Conservation (phyloP, 805 yeast species). For the Candida glaebosa region DNA sequence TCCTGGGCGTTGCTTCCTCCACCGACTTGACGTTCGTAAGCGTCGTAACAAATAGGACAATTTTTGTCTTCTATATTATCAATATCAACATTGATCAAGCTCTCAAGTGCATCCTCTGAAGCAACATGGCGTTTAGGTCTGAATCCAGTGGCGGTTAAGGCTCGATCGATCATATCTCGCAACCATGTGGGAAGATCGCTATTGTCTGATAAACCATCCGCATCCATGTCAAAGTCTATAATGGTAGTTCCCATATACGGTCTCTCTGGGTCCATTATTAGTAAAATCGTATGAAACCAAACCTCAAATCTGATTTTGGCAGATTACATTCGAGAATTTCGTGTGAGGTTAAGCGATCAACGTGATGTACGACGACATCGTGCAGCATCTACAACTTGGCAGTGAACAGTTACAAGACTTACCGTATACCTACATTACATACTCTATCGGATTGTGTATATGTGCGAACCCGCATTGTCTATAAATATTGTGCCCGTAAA, state of each 20-base stretch:
- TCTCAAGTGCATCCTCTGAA: slow-evolving; percentile 37
- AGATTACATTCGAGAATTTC: not conserved
- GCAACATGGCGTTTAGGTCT: slow-evolving; percentile 24
- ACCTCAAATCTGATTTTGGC: not conserved
- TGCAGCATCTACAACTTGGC: too few relatives aligned
- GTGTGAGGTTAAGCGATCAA: too few relatives aligned
- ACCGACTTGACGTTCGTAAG: slow-evolving; percentile 17
- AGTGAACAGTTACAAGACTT: too few relatives aligned
- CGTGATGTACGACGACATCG: too few relatives aligned
- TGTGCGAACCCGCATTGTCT: not conserved
- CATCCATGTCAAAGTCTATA: slow-evolving; percentile 20
- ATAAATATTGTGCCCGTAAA: slow-evolving; percentile 52
- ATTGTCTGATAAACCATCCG: slow-evolving; percentile 8
- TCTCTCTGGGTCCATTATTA: slow-evolving; percentile 5
- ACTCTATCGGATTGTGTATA: too few relatives aligned
- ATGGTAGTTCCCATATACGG: slow-evolving; percentile 11
- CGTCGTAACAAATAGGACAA: slow-evolving; percentile 42
- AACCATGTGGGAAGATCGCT: slow-evolving; percentile 30
- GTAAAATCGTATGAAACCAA: not conserved
- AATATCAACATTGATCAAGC: slow-evolving; percentile 22
- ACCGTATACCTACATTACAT: too few relatives aligned
- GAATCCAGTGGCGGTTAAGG: slow-evolving; percentile 28
- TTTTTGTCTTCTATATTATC: slow-evolving; percentile 16
- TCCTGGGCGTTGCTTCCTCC: not conserved
- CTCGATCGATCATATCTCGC: slow-evolving; percentile 31